Evolutionary conservation across 208 protist genomes (phyloP), one percentile per base, ranked within the genome.

Genomic region (Entamoeba dispar): DNA sequence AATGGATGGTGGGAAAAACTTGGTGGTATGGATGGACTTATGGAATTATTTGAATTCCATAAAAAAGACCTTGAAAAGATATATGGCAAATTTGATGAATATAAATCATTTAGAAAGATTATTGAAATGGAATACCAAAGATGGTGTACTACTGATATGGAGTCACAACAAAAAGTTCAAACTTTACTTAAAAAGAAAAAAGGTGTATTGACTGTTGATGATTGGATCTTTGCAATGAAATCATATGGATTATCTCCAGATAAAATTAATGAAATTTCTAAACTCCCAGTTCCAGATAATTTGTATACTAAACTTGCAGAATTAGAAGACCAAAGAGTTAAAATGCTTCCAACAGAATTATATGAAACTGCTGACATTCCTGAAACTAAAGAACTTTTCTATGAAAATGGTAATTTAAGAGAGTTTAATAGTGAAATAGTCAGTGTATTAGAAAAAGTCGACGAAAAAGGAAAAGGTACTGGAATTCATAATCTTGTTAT

Each of bases 231-330:
- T 5, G 49, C 92, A 31, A 77, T 92, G 5, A 93, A 92, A 0
- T 69, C 93, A 8, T 91, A 51, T 10, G 94, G 94, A 19, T 27
- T 95, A 15, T 31, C 93, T 57, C 31, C 94, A 17, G 94, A 94
- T 22, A 91, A 92, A 22, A 92, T 95, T 17, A 5, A 5, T 69
- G 31, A 77, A 61, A 50, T 95, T 31, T 91, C 73, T 0, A 90
- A n/a, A 4, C 34, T 61, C 3, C 7, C 22, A 19, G 50, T 95
- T 22, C 94, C 94, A 19, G 50, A 38, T 49, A 93, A 92, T 91
- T 73, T 95, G 2, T 95, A 94, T 43, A 47, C 57, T 34, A 34
- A 94, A 27, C 61, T 95, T 31, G 5, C 94, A 47, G 94, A 95
- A 69, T 49, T n/a, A 31, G 22, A 95, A 49, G 94, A 95, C 12